phyloP scores from a whole-genome alignment of 805 yeast species.

The Cyberlindnera xishuangbannaensis region DNA sequence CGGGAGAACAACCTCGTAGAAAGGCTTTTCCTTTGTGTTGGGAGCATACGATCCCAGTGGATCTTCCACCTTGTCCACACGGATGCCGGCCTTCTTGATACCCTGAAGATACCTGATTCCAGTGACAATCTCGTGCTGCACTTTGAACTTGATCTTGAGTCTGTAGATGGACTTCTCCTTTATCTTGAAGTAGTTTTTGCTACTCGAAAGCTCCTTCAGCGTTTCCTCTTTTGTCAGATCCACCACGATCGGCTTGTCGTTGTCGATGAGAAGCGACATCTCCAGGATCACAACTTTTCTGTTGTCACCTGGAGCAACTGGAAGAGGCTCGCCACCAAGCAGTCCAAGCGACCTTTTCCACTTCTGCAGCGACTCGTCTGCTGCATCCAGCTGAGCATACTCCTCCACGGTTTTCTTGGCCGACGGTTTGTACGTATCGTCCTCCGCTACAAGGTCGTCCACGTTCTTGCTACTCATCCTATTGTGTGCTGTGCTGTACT shows the following conservation, averaged over 20 bases:
- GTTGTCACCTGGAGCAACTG: constrained; percentile 58
- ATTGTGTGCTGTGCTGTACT: too few species aligned
- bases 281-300: constrained; percentile 76
- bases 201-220: constrained; percentile 39
- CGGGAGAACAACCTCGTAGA: constrained; percentile 54
- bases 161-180: constrained; percentile 75
- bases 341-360: constrained; percentile 91
- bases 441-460: constrained; percentile 60
- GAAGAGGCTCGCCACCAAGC: constrained; percentile 51
- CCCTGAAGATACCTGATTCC: constrained; percentile 83
- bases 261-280: constrained; percentile 65
- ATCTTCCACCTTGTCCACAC: constrained; percentile 81
- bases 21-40: constrained; percentile 73
- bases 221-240: constrained; percentile 60
- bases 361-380: constrained; percentile 83
- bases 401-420: constrained; percentile 77
- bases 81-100: constrained; percentile 81
- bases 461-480: constrained; percentile 11
- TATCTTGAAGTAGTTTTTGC: constrained; percentile 63
- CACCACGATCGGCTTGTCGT: constrained; percentile 62
- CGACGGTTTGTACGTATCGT: constrained; percentile 46
- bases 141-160: constrained; percentile 68
- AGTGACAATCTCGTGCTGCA: constrained; percentile 87
- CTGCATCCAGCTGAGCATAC: constrained; percentile 76
- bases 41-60: constrained; percentile 92